A percentile compares a stretch with the other conserved stretches of the same genome.
Evolutionary conservation across 1,139 yeast species (phyloP).

Genomic region (Suhomyces anneliseae): DNA sequence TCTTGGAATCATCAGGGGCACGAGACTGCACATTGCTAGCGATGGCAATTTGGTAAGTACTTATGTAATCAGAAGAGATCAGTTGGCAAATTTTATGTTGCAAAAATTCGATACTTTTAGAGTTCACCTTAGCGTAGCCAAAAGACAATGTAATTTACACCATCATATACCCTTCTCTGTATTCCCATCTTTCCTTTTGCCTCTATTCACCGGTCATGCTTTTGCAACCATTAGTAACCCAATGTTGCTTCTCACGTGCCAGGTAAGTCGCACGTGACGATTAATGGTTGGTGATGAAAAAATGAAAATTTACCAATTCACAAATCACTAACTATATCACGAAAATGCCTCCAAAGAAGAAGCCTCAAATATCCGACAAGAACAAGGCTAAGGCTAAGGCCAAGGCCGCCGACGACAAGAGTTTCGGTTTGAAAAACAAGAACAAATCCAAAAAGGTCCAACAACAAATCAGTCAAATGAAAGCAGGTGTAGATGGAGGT

Average conservation of each 20-base stretch:
- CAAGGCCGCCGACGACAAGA: constrained; percentile 79
- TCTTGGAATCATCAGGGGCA: too few relatives aligned
- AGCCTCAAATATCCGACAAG: constrained; percentile 54
- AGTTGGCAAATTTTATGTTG: too few relatives aligned
- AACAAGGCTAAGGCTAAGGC: constrained; percentile 69
- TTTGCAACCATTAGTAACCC: background rate
- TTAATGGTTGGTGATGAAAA: constrained; percentile 1
- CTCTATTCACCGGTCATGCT: background rate
- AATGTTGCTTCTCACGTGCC: background rate
- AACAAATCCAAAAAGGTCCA: constrained; percentile 93
- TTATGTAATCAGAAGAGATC: too few relatives aligned
- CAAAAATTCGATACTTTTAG: too few relatives aligned
- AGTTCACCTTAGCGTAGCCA: too few relatives aligned
- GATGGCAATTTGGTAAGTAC: too few relatives aligned
- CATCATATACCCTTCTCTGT: too few relatives aligned
- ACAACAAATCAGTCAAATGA: constrained; percentile 74
- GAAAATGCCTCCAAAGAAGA: constrained; percentile 61
- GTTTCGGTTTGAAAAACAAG: constrained; percentile 93
- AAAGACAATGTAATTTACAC: too few relatives aligned
- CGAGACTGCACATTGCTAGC: too few relatives aligned
- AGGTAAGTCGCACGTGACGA: background rate
- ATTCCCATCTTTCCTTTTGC: too few relatives aligned
- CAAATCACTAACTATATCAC: background rate
- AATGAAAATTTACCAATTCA: background rate
- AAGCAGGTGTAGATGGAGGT: constrained; percentile 62